These are phyloP conservation scores for Mortierella sp. DNA, from an alignment of 371 early-diverging fungal genomes.

Conservation along the genomic window DNA sequence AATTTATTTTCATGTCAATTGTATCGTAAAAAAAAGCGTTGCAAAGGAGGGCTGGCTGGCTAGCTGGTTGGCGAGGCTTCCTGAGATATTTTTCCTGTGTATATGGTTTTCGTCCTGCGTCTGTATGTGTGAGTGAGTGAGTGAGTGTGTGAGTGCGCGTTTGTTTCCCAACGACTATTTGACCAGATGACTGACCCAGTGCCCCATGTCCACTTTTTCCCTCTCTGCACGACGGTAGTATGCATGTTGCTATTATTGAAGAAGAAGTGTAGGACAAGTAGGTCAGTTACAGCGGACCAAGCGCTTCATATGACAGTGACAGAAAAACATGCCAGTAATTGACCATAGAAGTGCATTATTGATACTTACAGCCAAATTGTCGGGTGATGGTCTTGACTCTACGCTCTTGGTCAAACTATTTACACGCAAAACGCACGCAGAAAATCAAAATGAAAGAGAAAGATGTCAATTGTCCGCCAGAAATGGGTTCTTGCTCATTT, in stretches of 20 bases:
- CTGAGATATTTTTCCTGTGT: neutral
- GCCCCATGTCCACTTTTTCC: constrained; percentile 71
- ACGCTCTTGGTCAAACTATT: constrained; percentile 52
- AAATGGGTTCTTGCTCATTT: constrained; percentile 4
- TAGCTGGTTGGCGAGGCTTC: no score
- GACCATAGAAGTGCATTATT: neutral
- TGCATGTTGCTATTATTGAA: constrained; percentile 63
- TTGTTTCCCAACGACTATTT: constrained; percentile 20
- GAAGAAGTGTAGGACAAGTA: neutral
- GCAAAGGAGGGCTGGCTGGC: neutral
- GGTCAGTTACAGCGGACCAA: neutral
- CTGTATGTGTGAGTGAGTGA: no score
- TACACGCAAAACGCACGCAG: neutral
- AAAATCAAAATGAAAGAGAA: neutral
- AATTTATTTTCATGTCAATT: constrained; percentile 3
- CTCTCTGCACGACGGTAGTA: constrained; percentile 67
- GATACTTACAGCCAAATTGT: constrained; percentile 49
- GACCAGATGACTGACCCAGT: constrained; percentile 62
- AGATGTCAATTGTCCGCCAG: constrained; percentile 3
- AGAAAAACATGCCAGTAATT: neutral
- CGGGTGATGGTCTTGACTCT: constrained; percentile 54
- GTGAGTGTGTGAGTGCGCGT: neutral
- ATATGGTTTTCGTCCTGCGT: neutral
- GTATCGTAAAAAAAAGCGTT: neutral
- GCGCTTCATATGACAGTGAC: neutral